These are phyloP conservation scores for Cadophora luteo-olivacea DNA, from an alignment of 2,329 filamentous ascomycete genomes.

Conservation along the genomic window DNA sequence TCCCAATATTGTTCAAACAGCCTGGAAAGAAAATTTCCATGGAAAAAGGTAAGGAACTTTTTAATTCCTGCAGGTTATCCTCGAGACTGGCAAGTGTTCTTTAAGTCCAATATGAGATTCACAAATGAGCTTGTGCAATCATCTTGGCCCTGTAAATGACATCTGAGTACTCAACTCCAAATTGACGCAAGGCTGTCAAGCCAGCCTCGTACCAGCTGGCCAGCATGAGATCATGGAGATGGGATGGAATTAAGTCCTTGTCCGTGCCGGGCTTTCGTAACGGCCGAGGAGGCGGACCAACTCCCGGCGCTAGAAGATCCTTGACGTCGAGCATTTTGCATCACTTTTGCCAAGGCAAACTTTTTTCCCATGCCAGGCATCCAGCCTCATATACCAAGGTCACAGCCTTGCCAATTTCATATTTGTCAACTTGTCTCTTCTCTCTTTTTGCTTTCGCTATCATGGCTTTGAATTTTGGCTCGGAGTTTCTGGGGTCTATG, in stretches of 20 bases:
- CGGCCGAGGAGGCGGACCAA: not conserved
- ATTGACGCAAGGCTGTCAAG: constrained; percentile 6
- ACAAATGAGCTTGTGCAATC: not conserved
- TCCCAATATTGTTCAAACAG: not conserved
- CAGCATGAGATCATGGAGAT: not conserved
- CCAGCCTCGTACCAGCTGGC: constrained; percentile 1
- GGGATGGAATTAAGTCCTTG: not conserved
- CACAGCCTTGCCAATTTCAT: not conserved
- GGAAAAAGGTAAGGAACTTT: not conserved
- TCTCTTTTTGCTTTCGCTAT: not conserved
- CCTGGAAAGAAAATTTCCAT: not conserved
- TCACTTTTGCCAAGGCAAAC: constrained; percentile 14
- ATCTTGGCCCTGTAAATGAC: not conserved
- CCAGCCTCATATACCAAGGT: constrained; percentile 15
- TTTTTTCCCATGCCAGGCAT: not conserved
- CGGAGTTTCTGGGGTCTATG: constrained; percentile 16
- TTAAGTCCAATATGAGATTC: not conserved
- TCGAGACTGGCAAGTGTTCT: not conserved
- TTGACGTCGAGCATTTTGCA: constrained; percentile 7
- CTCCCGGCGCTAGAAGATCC: constrained; percentile 16
- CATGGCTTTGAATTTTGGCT: constrained; percentile 20
- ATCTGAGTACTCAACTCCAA: not conserved
- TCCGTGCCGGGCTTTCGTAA: not conserved
- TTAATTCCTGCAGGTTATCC: not conserved
- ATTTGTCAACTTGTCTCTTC: not conserved